Evolutionary conservation across 148 eudicot genomes (phyloP), one percentile per base, ranked within the genome.

Genomic region (Fagopyrum esculentum): DNA sequence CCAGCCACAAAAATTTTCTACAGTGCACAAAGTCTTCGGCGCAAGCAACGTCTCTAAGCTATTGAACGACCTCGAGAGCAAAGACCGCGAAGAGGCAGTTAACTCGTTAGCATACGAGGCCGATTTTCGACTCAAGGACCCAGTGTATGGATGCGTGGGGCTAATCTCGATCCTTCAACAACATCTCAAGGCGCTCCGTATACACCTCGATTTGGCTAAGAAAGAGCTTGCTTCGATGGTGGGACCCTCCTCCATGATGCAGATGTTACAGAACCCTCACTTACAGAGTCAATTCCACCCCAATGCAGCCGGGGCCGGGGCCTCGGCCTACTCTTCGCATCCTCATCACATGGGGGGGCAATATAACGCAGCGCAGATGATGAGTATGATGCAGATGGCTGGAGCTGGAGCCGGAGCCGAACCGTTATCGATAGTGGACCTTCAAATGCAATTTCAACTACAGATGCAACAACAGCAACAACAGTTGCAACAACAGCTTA

Each of bases 121-220:
- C 0, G 93, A 90, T 68, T 85, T 87, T 0, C 81, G 97, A 10
- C 80, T 87, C 0, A 79, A 85, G 0, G 97, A 92, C 79, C 95
- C 97, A 1, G 97, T 92, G 0, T 92, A 92, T 11, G 97, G 97
- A 0, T 92, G 97, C 55, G 97, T 92, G 0, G 97, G 97, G 8
- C 77, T 87, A 5, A 90, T 92, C 9, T 88, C 93, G 4, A 26
- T 88, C 35, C 82, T 92, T 44, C 97, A 92, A 43, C 92, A 92
- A 45, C 73, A 57, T 54, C 84, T 92, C n/a, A 87, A 86, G 76
- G 86, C 86, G 59, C 81, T 88, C 40, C 93, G 88, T 64, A 44
- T 43, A 15, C 87, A 86, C 30, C 75, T 92, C 0, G 70, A 76
- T 29, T 73, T 51, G 6, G 91, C 93, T 6, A 92, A 90, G 48